These are phyloP conservation scores for Larix kaempferi DNA, from an alignment of 75 land plant species.

Conservation along the genomic window DNA sequence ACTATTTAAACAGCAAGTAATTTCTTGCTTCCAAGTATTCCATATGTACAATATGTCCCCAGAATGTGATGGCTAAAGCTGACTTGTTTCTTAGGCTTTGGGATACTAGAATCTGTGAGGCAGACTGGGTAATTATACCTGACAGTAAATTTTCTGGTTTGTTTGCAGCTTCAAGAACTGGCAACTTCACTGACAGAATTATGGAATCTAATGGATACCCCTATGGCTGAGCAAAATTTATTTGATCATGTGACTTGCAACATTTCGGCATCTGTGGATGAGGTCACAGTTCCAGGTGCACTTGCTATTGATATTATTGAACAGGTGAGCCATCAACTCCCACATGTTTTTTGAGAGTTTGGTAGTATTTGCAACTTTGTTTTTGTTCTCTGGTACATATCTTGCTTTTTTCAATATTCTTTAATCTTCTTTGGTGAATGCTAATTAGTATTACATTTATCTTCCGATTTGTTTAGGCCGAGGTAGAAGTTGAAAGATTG, in stretches of 20 bases:
- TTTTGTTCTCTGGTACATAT: background rate
- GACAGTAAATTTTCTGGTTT: constrained; percentile 6
- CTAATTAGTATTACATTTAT: background rate
- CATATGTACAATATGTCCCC: background rate
- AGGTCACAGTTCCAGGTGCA: constrained; percentile 45
- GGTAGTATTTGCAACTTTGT: background rate
- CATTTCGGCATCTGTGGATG: constrained; percentile 69
- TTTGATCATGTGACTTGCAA: constrained; percentile 89
- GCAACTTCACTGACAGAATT: constrained; percentile 73
- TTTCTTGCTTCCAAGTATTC: background rate
- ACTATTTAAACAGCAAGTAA: too few relatives aligned
- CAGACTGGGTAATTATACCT: background rate
- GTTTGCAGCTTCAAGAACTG: constrained; percentile 83
- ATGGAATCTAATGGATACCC: constrained; percentile 95
- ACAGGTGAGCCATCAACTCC: constrained; percentile 55
- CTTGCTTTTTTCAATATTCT: background rate
- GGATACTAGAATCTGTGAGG: background rate
- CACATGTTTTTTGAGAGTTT: constrained; percentile 41
- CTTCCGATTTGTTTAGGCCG: constrained; percentile 52
- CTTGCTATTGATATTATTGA: constrained; percentile 60
- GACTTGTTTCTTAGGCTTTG: too few relatives aligned
- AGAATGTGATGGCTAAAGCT: background rate
- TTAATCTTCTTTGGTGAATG: background rate
- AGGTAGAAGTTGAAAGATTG: constrained; percentile 90
- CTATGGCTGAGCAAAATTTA: constrained; percentile 60